These are phyloP conservation scores for Phlebiopsis flavidoalba DNA, from an alignment of 768 basidiomycete species.

Conservation along the genomic window DNA sequence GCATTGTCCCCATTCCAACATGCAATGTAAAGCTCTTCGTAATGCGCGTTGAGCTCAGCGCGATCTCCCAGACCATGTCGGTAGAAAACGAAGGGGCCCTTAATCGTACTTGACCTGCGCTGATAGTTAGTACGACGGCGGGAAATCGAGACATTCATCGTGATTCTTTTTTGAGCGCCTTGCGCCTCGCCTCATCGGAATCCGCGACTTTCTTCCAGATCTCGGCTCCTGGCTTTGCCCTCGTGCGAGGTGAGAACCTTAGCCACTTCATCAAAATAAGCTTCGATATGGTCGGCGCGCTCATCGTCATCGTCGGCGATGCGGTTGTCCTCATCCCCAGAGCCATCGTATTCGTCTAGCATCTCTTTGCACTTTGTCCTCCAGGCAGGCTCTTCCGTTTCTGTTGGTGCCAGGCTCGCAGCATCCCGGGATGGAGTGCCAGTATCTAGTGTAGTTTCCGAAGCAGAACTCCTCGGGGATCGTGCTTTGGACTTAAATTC, in stretches of 20 bases:
- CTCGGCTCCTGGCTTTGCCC: constrained; percentile 40
- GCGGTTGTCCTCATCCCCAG: not conserved
- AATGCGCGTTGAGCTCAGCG: constrained; percentile 30
- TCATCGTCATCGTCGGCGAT: constrained; percentile 12
- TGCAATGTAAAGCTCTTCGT: constrained; percentile 55
- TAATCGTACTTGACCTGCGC: not conserved
- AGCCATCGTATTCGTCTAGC: not conserved
- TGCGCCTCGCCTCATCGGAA: no score
- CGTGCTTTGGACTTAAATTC: not conserved
- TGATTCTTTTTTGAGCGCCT: no score
- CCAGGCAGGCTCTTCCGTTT: constrained; percentile 1
- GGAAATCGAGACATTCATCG: not conserved
- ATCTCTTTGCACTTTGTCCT: not conserved
- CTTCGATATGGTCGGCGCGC: constrained; percentile 19
- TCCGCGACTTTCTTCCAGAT: constrained; percentile 19
- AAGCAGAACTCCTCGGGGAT: no score
- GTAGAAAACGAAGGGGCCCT: not conserved
- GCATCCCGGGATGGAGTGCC: no score
- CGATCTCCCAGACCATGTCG: not conserved
- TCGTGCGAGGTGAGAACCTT: constrained; percentile 24
- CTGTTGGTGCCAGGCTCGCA: no score
- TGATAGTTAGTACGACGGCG: not conserved
- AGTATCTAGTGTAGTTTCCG: no score
- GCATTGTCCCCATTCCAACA: constrained; percentile 48
- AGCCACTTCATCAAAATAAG: constrained; percentile 27